Evolutionary conservation across 305 asterid genomes (phyloP), one percentile per base, ranked within the genome.

Genomic region (Solanum aculeatissimum): DNA sequence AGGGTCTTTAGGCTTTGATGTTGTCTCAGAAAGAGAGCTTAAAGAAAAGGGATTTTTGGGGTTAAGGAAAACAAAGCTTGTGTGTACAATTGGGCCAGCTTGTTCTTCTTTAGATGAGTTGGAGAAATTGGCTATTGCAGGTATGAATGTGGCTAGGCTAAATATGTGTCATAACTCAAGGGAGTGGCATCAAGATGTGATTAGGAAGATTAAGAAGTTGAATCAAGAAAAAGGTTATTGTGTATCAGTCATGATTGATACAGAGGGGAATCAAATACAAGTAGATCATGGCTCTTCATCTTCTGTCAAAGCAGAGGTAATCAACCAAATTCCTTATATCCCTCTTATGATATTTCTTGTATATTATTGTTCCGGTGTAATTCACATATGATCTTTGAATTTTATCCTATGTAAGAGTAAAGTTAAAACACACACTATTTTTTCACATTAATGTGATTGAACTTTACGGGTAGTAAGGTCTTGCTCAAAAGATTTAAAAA

Each of bases 131-230:
- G 97, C 98, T 14, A 9, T 80, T 85, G 95, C 90, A 29, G 97
- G 98, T 43, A 95, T 95, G 98, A 93, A 93, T 83, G 98, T 93
- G 82, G 98, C 98, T 47, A 89, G 98, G 96, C 94, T 95, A 47
- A 93, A 95, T 74, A 92, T 93, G 97, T 95, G 97, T 53, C 98
- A 93, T 82, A 92, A 87, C 65, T 86, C 93, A 6, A 93, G 93
- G 86, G 96, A 95, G 83, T 93, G 97, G 97, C 97, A 92, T 65
- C 81, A 63, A 80, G 93, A 92, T 88, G 97, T 92, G 55, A 93
- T 95, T 86, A 87, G 93, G 90, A 95, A 89, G 86, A 90, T 95
- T 62, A 92, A 92, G 91, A 89, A 82, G 86, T 87, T 93, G 94
- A 95, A 95, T 83, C 91, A 91, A 25, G 95, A 90, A 29, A 93